Conservation (phyloP, 2,329 filamentous ascomycete genomes). For the Raffaelea albimanens region DNA sequence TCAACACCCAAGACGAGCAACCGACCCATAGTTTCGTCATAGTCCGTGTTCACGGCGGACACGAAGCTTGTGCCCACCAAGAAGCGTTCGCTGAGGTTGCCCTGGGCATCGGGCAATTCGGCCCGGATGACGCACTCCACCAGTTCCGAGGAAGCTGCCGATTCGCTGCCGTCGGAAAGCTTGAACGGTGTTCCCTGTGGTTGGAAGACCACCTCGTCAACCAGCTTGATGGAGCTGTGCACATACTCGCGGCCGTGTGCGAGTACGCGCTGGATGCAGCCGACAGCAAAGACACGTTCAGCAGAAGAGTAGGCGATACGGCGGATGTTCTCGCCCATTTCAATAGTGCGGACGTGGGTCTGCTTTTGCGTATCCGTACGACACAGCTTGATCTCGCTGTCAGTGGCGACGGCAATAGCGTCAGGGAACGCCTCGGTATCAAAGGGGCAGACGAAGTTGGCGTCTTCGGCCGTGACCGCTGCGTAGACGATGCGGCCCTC, state of each 20-base stretch:
- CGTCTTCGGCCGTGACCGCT: conserved; percentile 82
- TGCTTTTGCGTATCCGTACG: conserved; percentile 74
- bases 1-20: conserved; percentile 81
- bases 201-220: conserved; percentile 83
- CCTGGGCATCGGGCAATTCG: conserved; percentile 52
- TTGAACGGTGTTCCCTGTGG: conserved; percentile 60
- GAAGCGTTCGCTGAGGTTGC: conserved; percentile 62
- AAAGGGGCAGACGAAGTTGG: conserved; percentile 73
- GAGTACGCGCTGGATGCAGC: conserved; percentile 70
- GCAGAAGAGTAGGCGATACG: conserved; percentile 75
- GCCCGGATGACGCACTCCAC: conserved; percentile 78
- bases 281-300: conserved; percentile 76
- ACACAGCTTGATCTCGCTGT: conserved; percentile 67
- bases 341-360: conserved; percentile 77
- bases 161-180: conserved; percentile 31
- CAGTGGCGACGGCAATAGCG: conserved; percentile 72
- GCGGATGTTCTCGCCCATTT: conserved; percentile 73
- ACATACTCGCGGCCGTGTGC: conserved; percentile 63
- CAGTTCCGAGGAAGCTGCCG: conserved; percentile 51
- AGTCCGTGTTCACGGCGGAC: conserved; percentile 29
- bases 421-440: conserved; percentile 71
- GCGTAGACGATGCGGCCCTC: conserved; percentile 77
- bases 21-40: conserved; percentile 55
- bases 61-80: conserved; percentile 83
- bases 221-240: conserved; percentile 73